Evolutionary conservation across 345 rosid genomes (phyloP).

Genomic region (Lenwebbia sp.): DNA sequence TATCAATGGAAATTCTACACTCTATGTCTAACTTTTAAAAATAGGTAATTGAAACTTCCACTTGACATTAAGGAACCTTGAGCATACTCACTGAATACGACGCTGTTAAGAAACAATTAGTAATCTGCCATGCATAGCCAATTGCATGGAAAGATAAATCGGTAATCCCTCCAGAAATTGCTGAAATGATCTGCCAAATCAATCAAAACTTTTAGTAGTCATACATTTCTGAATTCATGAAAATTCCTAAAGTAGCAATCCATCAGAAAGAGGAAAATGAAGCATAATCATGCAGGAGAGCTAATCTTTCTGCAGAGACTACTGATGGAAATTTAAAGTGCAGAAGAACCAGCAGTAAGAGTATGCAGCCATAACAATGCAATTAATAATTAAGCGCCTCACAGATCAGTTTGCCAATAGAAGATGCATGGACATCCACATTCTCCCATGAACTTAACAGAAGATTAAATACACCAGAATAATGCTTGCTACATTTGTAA

Average conservation of each 20-base stretch:
- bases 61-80: not conserved
- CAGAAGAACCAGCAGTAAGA: not conserved
- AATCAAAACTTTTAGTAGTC: not conserved
- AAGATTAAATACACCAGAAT: not conserved
- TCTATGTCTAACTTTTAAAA: not conserved
- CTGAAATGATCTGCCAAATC: constrained; percentile 35
- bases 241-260: not conserved
- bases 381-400: not conserved
- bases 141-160: constrained; percentile 84
- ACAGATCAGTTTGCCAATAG: not conserved
- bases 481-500: not conserved
- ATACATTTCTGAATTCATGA: not conserved
- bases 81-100: constrained; percentile 77
- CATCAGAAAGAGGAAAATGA: not conserved
- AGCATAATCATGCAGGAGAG: not conserved
- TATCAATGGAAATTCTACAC: not conserved
- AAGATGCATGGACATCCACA: not conserved
- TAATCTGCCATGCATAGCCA: constrained; percentile 91
- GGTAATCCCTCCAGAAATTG: constrained; percentile 92
- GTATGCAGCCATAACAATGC: not conserved
- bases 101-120: constrained; percentile 88
- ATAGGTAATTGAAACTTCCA: not conserved
- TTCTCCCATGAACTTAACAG: not conserved
- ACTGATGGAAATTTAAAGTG: not conserved
- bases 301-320: not conserved